Base-by-base conservation (phyloP, 2,329 filamentous ascomycete species). In the Aureobasidium leucospermi region DNA sequence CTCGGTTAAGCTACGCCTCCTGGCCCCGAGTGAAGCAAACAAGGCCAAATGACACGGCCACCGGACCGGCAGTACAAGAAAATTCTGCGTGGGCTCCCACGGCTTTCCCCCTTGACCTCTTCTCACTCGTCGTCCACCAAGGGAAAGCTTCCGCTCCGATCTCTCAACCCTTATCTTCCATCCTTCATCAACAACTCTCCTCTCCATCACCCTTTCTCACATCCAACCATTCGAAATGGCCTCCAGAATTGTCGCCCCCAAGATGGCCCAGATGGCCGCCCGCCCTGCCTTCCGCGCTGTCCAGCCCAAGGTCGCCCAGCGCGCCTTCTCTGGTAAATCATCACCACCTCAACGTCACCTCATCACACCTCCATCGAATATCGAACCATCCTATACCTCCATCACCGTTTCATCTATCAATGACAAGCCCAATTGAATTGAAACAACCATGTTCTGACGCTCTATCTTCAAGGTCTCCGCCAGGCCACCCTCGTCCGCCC, bases 241-340 rank as follows among this genome's bases (percentile, higher is more conserved):
- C 77, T 82, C 85, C 77, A 87, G 88, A 80, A 82, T 90, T 77
- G 82, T 89, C 79, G 85, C 87, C 76, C 86, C 86, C 73, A 85
- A 88, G 78, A 82, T 90, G 81, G 86, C 87, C 78, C 82, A 85
- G 75, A 76, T 78, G 74, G 86, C 85, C 78, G 87, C 87, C 77
- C 87, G 88, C 78, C 87, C 87, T 79, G 85, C 85, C 76, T 76
- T 86, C 73, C 86, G 86, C 72, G 79, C 80, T 75, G 67, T 71
- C 65, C 68, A 70, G 67, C 64, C 66, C 59, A 65, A 67, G 65
- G 67, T 70, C 66, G 81, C 81, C 76, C 82, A 86, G 80, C 88
- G 88, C 77, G 86, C 86, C 79, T 85, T 88, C 79, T 81, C 84
- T 73, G 85, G 86, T 89, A 85, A 80, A 83, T 79, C 62, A 61